Evolutionary conservation across 495 filamentous ascomycete species (phyloP).

Genomic region (Letharia columbiana): DNA sequence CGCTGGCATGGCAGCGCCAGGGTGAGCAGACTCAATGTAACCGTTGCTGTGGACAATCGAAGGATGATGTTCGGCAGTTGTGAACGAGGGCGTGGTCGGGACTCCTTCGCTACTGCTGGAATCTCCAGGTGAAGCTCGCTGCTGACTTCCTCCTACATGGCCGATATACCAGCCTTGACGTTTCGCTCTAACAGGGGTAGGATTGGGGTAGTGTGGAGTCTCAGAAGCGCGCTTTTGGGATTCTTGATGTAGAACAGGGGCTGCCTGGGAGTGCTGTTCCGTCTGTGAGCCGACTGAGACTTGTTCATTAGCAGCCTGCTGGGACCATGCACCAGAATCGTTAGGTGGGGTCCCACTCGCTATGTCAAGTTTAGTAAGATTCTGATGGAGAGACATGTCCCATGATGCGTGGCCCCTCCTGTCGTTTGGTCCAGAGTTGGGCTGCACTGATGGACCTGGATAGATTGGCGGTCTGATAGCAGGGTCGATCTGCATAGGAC

Average conservation of each 20-base stretch:
- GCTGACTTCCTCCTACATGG: slow-evolving; percentile 32
- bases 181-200: slow-evolving; percentile 50
- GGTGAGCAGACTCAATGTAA: slow-evolving; percentile 46
- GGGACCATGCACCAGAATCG: slow-evolving; percentile 47
- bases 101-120: slow-evolving; percentile 66
- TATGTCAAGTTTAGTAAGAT: slow-evolving; percentile 66
- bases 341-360: slow-evolving; percentile 44
- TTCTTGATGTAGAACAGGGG: slow-evolving; percentile 24
- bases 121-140: slow-evolving; percentile 59
- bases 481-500: slow-evolving; percentile 61
- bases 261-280: slow-evolving; percentile 20
- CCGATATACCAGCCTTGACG: slow-evolving; percentile 65
- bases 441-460: slow-evolving; percentile 38
- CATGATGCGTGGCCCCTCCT: slow-evolving; percentile 57
- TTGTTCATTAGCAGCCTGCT: slow-evolving; percentile 38
- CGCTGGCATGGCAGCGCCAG: slow-evolving; percentile 37
- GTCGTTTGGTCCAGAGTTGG: slow-evolving; percentile 47
- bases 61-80: slow-evolving; percentile 53
- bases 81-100: slow-evolving; percentile 51
- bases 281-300: slow-evolving; percentile 32
- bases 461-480: slow-evolving; percentile 36
- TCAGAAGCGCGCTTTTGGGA: slow-evolving; percentile 16
- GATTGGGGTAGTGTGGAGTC: slow-evolving; percentile 32
- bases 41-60: slow-evolving; percentile 59
- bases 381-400: slow-evolving; percentile 68